phyloP scores from a whole-genome alignment of 257 asterid genomes.

The Gentiana macrophylla region DNA sequence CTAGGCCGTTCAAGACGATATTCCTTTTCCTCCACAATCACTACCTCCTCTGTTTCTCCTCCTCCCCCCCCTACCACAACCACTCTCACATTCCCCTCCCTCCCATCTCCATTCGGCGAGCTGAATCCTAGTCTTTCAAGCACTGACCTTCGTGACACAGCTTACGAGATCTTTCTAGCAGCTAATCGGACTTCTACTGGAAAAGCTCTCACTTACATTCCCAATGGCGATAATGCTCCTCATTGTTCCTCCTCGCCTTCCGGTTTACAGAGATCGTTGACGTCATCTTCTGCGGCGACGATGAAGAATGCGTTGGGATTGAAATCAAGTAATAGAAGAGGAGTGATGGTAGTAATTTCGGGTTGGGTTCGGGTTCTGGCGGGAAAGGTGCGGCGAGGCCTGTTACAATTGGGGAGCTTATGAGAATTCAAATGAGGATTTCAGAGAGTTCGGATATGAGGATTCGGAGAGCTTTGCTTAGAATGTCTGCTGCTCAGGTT shows the following conservation, averaged over 20 bases:
- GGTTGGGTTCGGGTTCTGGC: slow-evolving; percentile 25
- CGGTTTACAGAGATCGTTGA: slow-evolving; percentile 59
- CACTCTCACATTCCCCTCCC: not conserved
- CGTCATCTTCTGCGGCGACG: slow-evolving; percentile 91
- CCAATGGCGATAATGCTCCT: slow-evolving; percentile 8
- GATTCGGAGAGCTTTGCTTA: slow-evolving; percentile 84
- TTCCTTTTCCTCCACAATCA: slow-evolving; percentile 5
- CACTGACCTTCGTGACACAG: slow-evolving; percentile 8
- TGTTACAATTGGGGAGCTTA: slow-evolving; percentile 74
- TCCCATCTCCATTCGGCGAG: slow-evolving; percentile 7
- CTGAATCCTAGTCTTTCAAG: slow-evolving; percentile 1
- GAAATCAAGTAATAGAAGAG: slow-evolving; percentile 59
- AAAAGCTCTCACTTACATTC: slow-evolving; percentile 39
- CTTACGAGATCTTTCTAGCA: slow-evolving; percentile 11
- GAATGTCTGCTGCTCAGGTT: slow-evolving; percentile 97
- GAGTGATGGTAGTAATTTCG: slow-evolving; percentile 25
- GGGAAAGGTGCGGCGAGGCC: slow-evolving; percentile 64
- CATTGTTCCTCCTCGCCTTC: slow-evolving; percentile 14
- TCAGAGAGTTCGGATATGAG: slow-evolving; percentile 71
- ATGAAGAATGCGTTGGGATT: slow-evolving; percentile 97
- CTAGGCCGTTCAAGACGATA: slow-evolving; percentile 7
- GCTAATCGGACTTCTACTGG: slow-evolving; percentile 7
- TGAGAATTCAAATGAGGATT: slow-evolving; percentile 84
- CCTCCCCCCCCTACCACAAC: slow-evolving; percentile 1
- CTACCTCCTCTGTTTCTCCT: slow-evolving; percentile 2